phyloP scores from a whole-genome alignment of 108 stramenopile species.

The Nitzschia inconspicua region DNA sequence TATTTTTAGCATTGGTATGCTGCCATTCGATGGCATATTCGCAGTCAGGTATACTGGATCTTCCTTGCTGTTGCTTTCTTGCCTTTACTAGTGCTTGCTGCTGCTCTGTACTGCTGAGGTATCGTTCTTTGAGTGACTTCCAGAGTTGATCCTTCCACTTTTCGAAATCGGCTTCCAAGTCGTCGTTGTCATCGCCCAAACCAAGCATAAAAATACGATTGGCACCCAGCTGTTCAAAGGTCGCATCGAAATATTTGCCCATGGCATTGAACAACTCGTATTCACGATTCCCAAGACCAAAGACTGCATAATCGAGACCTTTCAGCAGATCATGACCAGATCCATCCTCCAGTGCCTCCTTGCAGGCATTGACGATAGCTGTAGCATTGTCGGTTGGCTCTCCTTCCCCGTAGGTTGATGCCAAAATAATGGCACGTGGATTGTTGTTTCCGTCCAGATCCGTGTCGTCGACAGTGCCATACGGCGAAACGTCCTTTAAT shows the following conservation, averaged over 20 bases:
- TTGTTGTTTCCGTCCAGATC: conserved; percentile 33
- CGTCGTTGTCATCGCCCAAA: conserved; percentile 93
- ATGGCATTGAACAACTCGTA: conserved; percentile 98
- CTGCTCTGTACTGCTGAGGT: conserved; percentile 27
- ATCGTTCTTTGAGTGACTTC: conserved; percentile 53
- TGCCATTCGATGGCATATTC: conserved; percentile 57
- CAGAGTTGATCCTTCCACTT: conserved; percentile 91
- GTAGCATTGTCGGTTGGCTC: conserved; percentile 98
- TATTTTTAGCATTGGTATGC: not conserved
- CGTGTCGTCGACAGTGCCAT: conserved; percentile 53
- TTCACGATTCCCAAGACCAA: conserved; percentile 97
- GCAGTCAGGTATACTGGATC: conserved; percentile 65
- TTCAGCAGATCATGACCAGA: conserved; percentile 28
- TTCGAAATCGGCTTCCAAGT: conserved; percentile 97
- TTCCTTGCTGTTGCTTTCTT: not conserved
- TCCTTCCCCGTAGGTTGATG: conserved; percentile 98
- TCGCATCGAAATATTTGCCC: conserved; percentile 83
- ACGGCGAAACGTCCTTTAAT: conserved; percentile 26
- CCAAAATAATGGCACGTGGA: conserved; percentile 75
- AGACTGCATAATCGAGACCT: conserved; percentile 82
- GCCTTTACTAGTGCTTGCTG: not conserved
- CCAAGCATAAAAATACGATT: conserved; percentile 65
- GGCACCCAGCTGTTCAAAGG: conserved; percentile 75
- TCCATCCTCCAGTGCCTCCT: conserved; percentile 16
- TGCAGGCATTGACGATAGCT: conserved; percentile 71